Evolutionary conservation across 2,329 filamentous ascomycete species (phyloP).

Genomic region (Diaporthe ilicicola): DNA sequence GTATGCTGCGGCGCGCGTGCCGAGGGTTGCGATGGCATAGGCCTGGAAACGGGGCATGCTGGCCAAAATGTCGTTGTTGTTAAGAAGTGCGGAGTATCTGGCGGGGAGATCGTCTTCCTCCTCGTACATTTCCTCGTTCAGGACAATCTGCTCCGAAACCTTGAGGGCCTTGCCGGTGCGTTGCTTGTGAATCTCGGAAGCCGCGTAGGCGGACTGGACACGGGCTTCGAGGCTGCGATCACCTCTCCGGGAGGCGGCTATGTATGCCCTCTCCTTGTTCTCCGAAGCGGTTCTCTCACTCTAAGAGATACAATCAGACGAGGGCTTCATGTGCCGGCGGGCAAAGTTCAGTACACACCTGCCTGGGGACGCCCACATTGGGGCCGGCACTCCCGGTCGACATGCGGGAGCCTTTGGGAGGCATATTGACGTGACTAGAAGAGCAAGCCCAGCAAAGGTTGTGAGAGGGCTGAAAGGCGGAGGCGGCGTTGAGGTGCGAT

Average conservation of each 20-base stretch:
- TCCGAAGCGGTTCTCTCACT: slow-evolving; percentile 81
- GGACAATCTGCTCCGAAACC: slow-evolving; percentile 85
- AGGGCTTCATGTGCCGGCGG: background rate
- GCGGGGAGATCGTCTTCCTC: slow-evolving; percentile 84
- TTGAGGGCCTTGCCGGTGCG: slow-evolving; percentile 84
- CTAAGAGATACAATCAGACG: slow-evolving; percentile 46
- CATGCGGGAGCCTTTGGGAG: slow-evolving; percentile 9
- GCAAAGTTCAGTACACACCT: slow-evolving; percentile 8
- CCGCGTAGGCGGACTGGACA: slow-evolving; percentile 84
- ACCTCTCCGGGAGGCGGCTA: slow-evolving; percentile 86
- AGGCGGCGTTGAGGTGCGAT: background rate
- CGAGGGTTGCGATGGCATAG: slow-evolving; percentile 24
- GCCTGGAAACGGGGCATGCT: slow-evolving; percentile 23
- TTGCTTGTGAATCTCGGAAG: slow-evolving; percentile 90
- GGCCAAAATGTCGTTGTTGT: slow-evolving; percentile 26
- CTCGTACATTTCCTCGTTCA: slow-evolving; percentile 95
- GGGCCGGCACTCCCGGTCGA: slow-evolving; percentile 9
- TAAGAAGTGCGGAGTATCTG: slow-evolving; percentile 16
- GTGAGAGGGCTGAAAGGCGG: background rate
- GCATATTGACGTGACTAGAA: background rate
- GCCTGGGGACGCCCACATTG: slow-evolving; percentile 19
- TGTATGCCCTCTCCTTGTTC: slow-evolving; percentile 89
- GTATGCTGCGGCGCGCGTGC: slow-evolving; percentile 13
- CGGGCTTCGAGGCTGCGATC: slow-evolving; percentile 89
- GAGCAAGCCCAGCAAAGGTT: background rate